phyloP scores from a whole-genome alignment of 768 basidiomycete species.

The Amanita exitialis region DNA sequence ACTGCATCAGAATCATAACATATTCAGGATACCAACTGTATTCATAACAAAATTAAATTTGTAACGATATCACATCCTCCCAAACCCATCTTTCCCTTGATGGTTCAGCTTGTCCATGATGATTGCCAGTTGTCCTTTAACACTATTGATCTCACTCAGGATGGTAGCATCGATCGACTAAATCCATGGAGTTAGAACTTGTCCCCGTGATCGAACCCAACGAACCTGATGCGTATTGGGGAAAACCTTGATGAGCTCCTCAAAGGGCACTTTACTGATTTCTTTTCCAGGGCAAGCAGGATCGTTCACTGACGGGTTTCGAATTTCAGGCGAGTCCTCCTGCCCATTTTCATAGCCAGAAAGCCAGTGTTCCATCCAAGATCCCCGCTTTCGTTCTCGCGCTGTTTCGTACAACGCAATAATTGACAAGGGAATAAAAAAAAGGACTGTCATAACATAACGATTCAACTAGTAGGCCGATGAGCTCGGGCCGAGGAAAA shows the following conservation, averaged over 20 bases:
- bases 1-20: background rate
- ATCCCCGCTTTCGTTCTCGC: slow-evolving; percentile 33
- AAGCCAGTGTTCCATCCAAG: slow-evolving; percentile 67
- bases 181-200: slow-evolving; percentile 1
- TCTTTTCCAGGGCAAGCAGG: slow-evolving; percentile 42
- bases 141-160: slow-evolving; percentile 47
- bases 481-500: background rate
- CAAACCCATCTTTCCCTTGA: background rate
- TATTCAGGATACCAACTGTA: background rate
- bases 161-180: slow-evolving; percentile 68
- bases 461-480: slow-evolving; percentile 51
- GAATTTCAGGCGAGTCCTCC: slow-evolving; percentile 38
- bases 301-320: slow-evolving; percentile 54
- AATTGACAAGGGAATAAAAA: slow-evolving; percentile 65
- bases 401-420: slow-evolving; percentile 74
- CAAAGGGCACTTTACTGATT: slow-evolving; percentile 65
- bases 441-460: slow-evolving; percentile 66
- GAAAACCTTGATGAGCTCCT: slow-evolving; percentile 58
- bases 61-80: slow-evolving; percentile 3
- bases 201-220: background rate
- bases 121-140: slow-evolving; percentile 37
- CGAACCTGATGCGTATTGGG: slow-evolving; percentile 65
- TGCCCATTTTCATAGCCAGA: slow-evolving; percentile 45
- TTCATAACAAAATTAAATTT: background rate
- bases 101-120: slow-evolving; percentile 28